phyloP scores from a whole-genome alignment of 768 basidiomycete genomes.

The Leccinum rimulosum region DNA sequence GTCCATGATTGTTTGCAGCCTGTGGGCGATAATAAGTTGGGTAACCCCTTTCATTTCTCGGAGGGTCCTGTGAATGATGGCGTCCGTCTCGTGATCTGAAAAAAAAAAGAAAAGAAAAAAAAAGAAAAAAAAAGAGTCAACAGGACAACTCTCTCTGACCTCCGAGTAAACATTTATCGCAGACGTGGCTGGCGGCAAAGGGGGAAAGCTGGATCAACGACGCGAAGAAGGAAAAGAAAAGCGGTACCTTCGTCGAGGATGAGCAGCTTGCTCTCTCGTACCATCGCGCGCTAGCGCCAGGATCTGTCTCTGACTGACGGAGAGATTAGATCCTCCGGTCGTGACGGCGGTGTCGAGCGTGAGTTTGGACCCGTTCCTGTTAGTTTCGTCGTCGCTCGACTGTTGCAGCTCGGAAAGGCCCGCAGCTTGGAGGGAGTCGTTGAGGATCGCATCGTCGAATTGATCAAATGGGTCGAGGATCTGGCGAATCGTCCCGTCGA shows the following conservation, averaged over 20 bases:
- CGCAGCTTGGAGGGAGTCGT: slow-evolving; percentile 39
- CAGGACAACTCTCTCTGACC: no score
- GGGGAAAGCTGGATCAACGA: background rate
- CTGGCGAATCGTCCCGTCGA: slow-evolving; percentile 43
- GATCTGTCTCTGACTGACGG: slow-evolving; percentile 49
- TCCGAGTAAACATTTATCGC: background rate
- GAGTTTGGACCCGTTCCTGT: slow-evolving; percentile 14
- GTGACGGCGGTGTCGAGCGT: slow-evolving; percentile 45
- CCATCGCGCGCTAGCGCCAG: slow-evolving; percentile 43
- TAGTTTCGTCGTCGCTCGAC: no score
- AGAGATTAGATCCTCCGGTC: slow-evolving; percentile 35
- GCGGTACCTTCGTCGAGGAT: slow-evolving; percentile 41
- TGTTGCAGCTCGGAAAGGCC: slow-evolving; percentile 28
- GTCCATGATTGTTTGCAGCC: slow-evolving; percentile 3
- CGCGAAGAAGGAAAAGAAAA: background rate
- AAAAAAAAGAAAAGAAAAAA: no score
- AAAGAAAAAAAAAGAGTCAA: background rate
- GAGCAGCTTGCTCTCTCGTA: slow-evolving; percentile 42
- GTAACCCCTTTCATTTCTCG: slow-evolving; percentile 7
- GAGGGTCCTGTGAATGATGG: slow-evolving; percentile 5
- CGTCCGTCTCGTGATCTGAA: slow-evolving; percentile 12
- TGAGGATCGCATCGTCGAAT: slow-evolving; percentile 42
- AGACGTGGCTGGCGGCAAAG: slow-evolving; percentile 17
- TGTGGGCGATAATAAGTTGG: slow-evolving; percentile 11
- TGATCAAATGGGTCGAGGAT: slow-evolving; percentile 52